A percentile compares a stretch with the other conserved stretches of the same genome.
Conservation (phyloP, 129 eudicot species). For the Heracleum sosnowskyi region DNA sequence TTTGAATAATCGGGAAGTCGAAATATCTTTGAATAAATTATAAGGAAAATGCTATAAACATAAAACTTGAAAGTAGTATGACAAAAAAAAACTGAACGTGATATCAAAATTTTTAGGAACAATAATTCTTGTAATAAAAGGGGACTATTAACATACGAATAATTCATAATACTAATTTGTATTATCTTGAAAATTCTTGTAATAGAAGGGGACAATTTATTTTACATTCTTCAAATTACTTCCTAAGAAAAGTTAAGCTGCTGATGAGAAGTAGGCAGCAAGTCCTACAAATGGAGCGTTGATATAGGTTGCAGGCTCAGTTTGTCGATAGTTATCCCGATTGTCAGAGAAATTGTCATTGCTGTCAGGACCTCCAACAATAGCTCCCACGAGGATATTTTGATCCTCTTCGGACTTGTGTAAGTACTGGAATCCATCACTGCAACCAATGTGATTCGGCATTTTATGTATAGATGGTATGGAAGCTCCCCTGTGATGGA, state of each 20-base stretch:
- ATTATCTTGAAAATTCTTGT: background rate
- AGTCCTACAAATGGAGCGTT: slow-evolving; percentile 92
- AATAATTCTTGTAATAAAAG: too few species aligned
- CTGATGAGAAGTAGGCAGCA: slow-evolving; percentile 59
- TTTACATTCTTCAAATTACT: background rate
- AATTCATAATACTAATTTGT: background rate
- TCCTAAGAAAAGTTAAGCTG: background rate
- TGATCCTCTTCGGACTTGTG: slow-evolving; percentile 51
- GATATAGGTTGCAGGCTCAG: slow-evolving; percentile 91
- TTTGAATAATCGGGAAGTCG: too few species aligned
- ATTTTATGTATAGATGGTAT: slow-evolving; percentile 55
- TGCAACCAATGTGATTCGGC: slow-evolving; percentile 58
- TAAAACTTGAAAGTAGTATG: too few species aligned
- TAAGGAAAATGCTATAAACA: too few species aligned
- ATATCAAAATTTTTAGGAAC: too few species aligned
- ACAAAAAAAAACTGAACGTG: too few species aligned
- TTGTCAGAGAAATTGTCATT: slow-evolving; percentile 58
- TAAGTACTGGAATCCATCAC: slow-evolving; percentile 56
- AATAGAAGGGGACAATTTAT: background rate
- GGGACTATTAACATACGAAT: too few species aligned
- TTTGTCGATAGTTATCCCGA: slow-evolving; percentile 61
- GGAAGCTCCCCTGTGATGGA: slow-evolving; percentile 89
- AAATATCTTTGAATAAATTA: too few species aligned
- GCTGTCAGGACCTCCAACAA: slow-evolving; percentile 79
- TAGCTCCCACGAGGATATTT: slow-evolving; percentile 69